Base-by-base conservation (phyloP, 1,284 basidiomycete genomes). In the Ustilago curta region DNA sequence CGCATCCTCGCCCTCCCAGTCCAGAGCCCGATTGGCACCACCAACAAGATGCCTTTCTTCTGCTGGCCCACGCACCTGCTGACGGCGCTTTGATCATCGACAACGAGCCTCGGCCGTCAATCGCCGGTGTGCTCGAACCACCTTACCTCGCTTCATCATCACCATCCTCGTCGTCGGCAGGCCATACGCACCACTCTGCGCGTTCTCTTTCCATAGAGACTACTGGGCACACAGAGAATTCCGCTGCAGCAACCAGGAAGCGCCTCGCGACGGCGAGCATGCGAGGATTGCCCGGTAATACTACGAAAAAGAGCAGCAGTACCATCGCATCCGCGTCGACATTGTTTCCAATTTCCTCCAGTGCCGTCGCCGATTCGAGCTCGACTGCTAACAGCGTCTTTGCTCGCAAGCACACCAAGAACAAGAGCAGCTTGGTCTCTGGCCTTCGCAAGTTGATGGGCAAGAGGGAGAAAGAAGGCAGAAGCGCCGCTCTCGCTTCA, bases 391-490 rank as follows among this genome's bases (percentile, higher is more conserved):
- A 32, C 11, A 23, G 8, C n/a, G 8, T 55, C 2, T 23, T 42
- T 43, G 16, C 31, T 23, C 71, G 71, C 35, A 74, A 65, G 48
- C 66, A 74, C 23, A 65, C 58, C 18, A 69, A 62, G 55, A 69
- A 69, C 48, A 65, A 50, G 47, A 74, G 67, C 54, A 70, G 72
- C 32, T 44, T 75, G 39, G 67, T 75, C 32, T 65, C 59, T 1
- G 72, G 72, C 3, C 48, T 75, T 35, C 67, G 67, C 23, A 75
- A 70, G 47, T 44, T 70, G 31, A 75, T 75, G 67, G 59, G 63
- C 31, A 66, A 59, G 49, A 58, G 53, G 32, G 63, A 75, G 12
- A 44, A 42, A 19, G 69, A 66, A 6, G 42, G n/a, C 35, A 63
- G 35, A 37, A 48, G 29, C 19, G 14, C 18, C 11, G 8, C 39